These are phyloP conservation scores for Yamadazyma songkhlaensis DNA, from an alignment of 1,139 yeast species.

Conservation along the genomic window DNA sequence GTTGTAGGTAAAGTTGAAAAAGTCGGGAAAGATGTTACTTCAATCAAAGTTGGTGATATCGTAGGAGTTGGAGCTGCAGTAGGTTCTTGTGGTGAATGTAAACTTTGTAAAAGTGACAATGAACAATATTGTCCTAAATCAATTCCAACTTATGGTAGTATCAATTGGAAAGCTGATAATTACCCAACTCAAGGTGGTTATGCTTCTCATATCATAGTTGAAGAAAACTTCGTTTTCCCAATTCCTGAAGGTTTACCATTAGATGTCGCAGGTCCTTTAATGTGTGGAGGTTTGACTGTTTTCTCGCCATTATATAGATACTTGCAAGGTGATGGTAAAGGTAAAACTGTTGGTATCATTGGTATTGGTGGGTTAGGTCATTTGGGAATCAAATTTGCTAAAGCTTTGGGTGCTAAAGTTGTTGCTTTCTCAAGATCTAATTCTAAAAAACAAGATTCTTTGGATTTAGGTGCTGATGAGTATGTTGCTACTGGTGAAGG, in stretches of 20 bases:
- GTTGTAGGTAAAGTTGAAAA: conserved; percentile 49
- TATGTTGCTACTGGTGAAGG: conserved; percentile 40
- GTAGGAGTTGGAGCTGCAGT: conserved; percentile 63
- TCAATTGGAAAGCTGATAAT: conserved; percentile 31
- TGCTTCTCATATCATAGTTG: conserved; percentile 53
- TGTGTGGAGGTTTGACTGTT: conserved; percentile 69
- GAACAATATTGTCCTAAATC: conserved; percentile 49
- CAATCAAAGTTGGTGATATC: conserved; percentile 53
- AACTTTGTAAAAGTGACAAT: conserved; percentile 40
- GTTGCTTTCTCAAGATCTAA: conserved; percentile 38
- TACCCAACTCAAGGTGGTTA: conserved; percentile 59
- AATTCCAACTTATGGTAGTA: conserved; percentile 44
- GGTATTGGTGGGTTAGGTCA: conserved; percentile 50
- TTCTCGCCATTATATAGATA: conserved; percentile 51
- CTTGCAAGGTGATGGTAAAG: conserved; percentile 21
- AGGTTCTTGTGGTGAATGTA: conserved; percentile 48
- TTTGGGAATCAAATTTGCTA: conserved; percentile 40
- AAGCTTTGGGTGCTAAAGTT: conserved; percentile 41
- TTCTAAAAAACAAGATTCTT: conserved; percentile 35
- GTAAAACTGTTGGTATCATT: conserved; percentile 44
- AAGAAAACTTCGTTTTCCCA: conserved; percentile 51
- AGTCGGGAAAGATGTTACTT: conserved; percentile 47
- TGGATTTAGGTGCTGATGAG: conserved; percentile 34
- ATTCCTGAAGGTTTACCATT: conserved; percentile 53
- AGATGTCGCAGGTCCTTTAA: conserved; percentile 56